Conservation (phyloP, 345 rosid species). For the Theobroma cacao region DNA sequence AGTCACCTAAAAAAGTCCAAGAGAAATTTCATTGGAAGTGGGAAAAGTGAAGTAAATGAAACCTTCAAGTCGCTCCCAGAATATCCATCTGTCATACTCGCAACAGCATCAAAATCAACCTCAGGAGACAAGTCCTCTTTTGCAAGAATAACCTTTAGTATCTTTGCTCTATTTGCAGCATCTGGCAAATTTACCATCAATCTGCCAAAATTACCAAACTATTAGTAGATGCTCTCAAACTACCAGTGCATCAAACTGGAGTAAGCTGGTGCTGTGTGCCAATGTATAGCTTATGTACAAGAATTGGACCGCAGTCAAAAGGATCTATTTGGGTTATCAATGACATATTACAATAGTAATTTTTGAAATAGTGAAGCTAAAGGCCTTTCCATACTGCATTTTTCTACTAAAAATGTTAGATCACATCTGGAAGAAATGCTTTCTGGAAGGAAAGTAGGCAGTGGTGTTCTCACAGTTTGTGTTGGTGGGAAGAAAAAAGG, state of each 20-base stretch:
- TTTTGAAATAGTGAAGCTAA: background rate
- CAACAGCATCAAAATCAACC: slow-evolving; percentile 68
- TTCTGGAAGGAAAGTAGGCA: background rate
- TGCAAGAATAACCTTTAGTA: slow-evolving; percentile 72
- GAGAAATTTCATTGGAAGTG: background rate
- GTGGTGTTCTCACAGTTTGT: background rate
- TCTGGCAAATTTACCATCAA: slow-evolving; percentile 93
- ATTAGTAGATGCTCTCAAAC: background rate
- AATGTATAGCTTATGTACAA: background rate
- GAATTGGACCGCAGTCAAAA: background rate
- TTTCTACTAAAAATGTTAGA: background rate
- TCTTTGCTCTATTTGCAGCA: slow-evolving; percentile 76
- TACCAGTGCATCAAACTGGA: background rate
- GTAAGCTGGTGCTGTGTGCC: background rate
- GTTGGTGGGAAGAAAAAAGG: background rate
- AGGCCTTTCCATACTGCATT: background rate
- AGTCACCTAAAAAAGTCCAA: slow-evolving; percentile 2
- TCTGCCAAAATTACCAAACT: slow-evolving; percentile 31
- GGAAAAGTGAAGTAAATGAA: background rate
- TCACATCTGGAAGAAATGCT: background rate
- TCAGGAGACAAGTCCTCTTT: slow-evolving; percentile 77
- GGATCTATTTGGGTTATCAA: background rate
- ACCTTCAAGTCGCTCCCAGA: slow-evolving; percentile 97
- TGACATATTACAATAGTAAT: background rate
- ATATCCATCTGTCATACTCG: slow-evolving; percentile 81